Base-by-base conservation (phyloP, 2,329 filamentous ascomycete genomes). In the Rugonectria rugulosa region DNA sequence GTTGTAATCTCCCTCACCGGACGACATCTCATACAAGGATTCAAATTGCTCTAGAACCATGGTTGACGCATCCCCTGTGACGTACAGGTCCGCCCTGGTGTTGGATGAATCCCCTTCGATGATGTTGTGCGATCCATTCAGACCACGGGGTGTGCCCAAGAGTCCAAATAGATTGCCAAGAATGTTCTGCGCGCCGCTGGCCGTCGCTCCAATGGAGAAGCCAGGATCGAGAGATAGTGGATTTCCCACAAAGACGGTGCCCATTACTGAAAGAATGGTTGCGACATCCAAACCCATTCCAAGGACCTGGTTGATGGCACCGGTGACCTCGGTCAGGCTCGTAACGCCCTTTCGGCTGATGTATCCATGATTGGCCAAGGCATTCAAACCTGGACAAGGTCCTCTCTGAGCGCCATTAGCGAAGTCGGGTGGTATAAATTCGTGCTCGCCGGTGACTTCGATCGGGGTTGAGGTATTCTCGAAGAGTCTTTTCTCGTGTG, bases 71-170 rank as follows among this genome's bases (percentile, higher is more conserved):
- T 85, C 78, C 3, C 79, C 78, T 1, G 77, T 79, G 15, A 73
- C 60, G 60, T 84, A 84, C 0, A 86, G 69, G 56, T 85, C 82
- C 14, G 75, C 75, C 9, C 63, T 75, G 0, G 81, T 82, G 34
- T 76, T 73, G 36, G 80, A 83, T 0, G 72, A 78, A 67, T 85
- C 82, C 1, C 76, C 70, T 69, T 85, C 82, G 60, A 82, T 79
- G 54, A 79, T 79, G 64, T 84, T 84, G 65, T 86, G 83, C 2
- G 78, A 78, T 15, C 78, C 78, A 14, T 73, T 73, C 2, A 84
- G 72, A 5, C 61, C 61, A 17, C 74, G 72, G 1, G 78, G 78
- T 5, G 71, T 71, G 3, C 77, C 76, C 1, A 81, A 67, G 2
- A 80, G 69, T 4, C 78, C 77, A 5, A 74, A 55, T 0, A 78